Percentiles rank a stretch among this genome's conserved stretches.
Evolutionary conservation across 2,329 filamentous ascomycete genomes (phyloP).

Genomic region (Aurifilum marmelostoma): DNA sequence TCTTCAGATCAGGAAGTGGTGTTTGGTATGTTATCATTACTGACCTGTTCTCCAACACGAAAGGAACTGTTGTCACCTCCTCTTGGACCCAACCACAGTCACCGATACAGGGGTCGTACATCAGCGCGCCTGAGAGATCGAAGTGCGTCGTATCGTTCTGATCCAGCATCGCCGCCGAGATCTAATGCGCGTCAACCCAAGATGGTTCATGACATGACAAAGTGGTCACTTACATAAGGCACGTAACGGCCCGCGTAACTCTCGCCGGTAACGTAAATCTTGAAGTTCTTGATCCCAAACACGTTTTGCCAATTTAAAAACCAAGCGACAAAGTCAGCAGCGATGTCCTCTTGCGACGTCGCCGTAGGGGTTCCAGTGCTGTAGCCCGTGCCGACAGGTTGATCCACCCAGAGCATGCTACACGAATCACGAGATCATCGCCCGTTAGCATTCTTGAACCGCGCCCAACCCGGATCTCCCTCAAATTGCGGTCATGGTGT

Average conservation of each 20-base stretch:
- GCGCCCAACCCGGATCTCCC: no score
- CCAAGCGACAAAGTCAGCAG: conserved; percentile 13
- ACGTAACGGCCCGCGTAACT: conserved; percentile 48
- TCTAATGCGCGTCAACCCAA: conserved; percentile 42
- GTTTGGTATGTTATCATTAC: background rate
- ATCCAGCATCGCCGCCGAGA: conserved; percentile 57
- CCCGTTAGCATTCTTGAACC: background rate
- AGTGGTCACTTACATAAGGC: conserved; percentile 2
- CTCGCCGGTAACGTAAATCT: conserved; percentile 59
- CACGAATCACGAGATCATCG: background rate
- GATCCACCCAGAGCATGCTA: conserved; percentile 17
- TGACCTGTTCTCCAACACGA: conserved; percentile 14
- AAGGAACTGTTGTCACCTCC: conserved; percentile 38
- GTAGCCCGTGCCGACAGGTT: conserved; percentile 14
- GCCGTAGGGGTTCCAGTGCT: conserved; percentile 7
- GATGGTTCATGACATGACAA: background rate
- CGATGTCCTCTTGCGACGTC: conserved; percentile 15
- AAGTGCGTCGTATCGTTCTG: conserved; percentile 41
- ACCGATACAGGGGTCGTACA: conserved; percentile 68
- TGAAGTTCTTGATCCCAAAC: conserved; percentile 31
- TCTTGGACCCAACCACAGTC: conserved; percentile 35
- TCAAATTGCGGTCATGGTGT: no score
- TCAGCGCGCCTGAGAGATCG: conserved; percentile 51
- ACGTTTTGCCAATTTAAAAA: conserved; percentile 16
- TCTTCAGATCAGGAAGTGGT: no score